A percentile compares a stretch with the other conserved stretches of the same genome.
Evolutionary conservation across 257 asterid species (phyloP).

Genomic region (Scutellaria baicalensis): DNA sequence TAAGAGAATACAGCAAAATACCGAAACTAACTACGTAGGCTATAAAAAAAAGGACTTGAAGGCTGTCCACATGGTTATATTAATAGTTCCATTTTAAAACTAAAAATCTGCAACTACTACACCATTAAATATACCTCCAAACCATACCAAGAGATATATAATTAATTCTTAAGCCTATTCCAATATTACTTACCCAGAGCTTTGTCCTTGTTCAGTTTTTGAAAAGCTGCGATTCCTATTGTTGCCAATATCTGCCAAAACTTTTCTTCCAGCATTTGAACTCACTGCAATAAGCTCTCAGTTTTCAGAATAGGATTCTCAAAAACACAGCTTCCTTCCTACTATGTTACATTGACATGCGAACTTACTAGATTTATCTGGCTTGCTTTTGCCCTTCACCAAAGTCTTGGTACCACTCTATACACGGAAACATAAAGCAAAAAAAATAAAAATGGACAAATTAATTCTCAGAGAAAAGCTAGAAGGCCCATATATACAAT

Average conservation of each 20-base stretch:
- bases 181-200: slow-evolving; percentile 42
- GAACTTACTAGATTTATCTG: slow-evolving; percentile 40
- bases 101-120: neutral
- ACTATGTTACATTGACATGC: neutral
- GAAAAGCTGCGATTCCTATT: slow-evolving; percentile 46
- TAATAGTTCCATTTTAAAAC: neutral
- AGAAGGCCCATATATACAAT: neutral
- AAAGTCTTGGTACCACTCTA: slow-evolving; percentile 37
- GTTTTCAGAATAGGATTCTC: slow-evolving; percentile 9
- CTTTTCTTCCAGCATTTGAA: slow-evolving; percentile 53
- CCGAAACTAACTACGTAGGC: slow-evolving; percentile 3
- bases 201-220: slow-evolving; percentile 31
- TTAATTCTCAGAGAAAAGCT: neutral
- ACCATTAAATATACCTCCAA: neutral
- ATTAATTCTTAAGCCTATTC: neutral
- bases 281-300: slow-evolving; percentile 36
- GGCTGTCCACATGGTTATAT: neutral
- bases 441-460: neutral
- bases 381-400: slow-evolving; percentile 44
- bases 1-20: neutral
- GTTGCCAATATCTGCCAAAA: slow-evolving; percentile 78
- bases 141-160: neutral
- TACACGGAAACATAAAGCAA: slow-evolving; percentile 9
- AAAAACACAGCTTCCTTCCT: neutral
- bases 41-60: neutral